Base-by-base conservation (phyloP, 73 alveolate genomes). In the Tetrahymena malaccensis region DNA sequence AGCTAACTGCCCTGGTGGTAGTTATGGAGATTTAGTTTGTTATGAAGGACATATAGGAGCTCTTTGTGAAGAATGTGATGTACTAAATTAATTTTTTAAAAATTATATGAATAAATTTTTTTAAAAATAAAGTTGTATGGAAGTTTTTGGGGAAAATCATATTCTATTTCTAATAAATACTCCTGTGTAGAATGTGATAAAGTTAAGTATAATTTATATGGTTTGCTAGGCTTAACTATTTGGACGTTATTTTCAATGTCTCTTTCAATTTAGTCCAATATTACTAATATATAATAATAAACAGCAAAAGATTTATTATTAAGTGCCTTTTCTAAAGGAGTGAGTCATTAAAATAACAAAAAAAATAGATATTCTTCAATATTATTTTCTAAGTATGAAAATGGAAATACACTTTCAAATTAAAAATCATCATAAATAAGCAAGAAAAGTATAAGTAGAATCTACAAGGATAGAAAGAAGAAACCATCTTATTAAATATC, bases 41-140 rank as follows among this genome's bases (percentile, higher is more conserved):
- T 84, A 11, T 84, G 93, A 94, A 38, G 96, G 96, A 35, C 96
- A 94, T 37, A 84, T 94, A 0, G 96, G 96, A 55, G 96, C 96
- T 4, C 94, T 94, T 35, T 94, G 96, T 84, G 96, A 94, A 94
- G 94, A 94, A 55, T 94, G 96, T 35, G 96, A 94, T 38, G 38
- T 31, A 57, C 0, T 40, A 40, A 40, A 40, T 7, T 40, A 40
- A 40, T 40, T 40, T 4, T n/a, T 40, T 8, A 10, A 6, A 40
- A 40, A n/a, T 40, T 40, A 0, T 40, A 6, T 40, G 0, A 40
- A 8, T 8, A 40, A 4, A 7, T 40, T 40, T 40, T 40, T 40
- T 40, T 40, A 0, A 40, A 40, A 40, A 40, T 40, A 40, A 40
- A 40, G 44, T 40, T 40, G 15, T 40, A 83, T 43, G 85, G 85